These are phyloP conservation scores for Medicago ruthenica DNA, from an alignment of 306 rosid species.

Conservation along the genomic window DNA sequence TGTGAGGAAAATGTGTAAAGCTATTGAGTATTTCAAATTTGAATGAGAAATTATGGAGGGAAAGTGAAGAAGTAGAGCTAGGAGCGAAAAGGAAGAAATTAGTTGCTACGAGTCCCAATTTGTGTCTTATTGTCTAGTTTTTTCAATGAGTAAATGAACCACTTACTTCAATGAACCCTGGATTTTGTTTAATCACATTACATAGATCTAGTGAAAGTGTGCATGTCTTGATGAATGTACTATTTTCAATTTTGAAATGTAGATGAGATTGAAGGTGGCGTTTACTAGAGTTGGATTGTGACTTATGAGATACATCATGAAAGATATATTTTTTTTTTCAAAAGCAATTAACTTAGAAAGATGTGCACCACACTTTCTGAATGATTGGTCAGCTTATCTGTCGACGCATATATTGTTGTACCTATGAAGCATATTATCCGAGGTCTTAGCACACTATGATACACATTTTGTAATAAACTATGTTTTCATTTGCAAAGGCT, in stretches of 20 bases:
- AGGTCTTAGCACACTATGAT: slow-evolving; percentile 2
- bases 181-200: background rate
- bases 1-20: background rate
- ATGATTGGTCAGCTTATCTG: slow-evolving; percentile 27
- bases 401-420: background rate
- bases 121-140: slow-evolving; percentile 24
- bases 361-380: slow-evolving; percentile 34
- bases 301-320: slow-evolving; percentile 4
- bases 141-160: slow-evolving; percentile 4
- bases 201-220: slow-evolving; percentile 1
- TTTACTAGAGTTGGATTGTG: slow-evolving; percentile 26
- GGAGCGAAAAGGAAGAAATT: slow-evolving; percentile 10
- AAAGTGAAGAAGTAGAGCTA: background rate
- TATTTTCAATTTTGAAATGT: slow-evolving; percentile 26
- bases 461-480: slow-evolving; percentile 13
- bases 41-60: slow-evolving; percentile 24
- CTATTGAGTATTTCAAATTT: slow-evolving; percentile 15
- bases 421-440: slow-evolving; percentile 19
- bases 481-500: background rate
- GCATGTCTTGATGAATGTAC: slow-evolving; percentile 25
- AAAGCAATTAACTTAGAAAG: background rate
- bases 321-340: background rate
- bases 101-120: background rate
- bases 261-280: slow-evolving; percentile 38
- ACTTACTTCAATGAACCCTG: background rate